Evolutionary conservation across 441 rosid species (phyloP), one percentile per base, ranked within the genome.

Genomic region (Erodium moschatum): DNA sequence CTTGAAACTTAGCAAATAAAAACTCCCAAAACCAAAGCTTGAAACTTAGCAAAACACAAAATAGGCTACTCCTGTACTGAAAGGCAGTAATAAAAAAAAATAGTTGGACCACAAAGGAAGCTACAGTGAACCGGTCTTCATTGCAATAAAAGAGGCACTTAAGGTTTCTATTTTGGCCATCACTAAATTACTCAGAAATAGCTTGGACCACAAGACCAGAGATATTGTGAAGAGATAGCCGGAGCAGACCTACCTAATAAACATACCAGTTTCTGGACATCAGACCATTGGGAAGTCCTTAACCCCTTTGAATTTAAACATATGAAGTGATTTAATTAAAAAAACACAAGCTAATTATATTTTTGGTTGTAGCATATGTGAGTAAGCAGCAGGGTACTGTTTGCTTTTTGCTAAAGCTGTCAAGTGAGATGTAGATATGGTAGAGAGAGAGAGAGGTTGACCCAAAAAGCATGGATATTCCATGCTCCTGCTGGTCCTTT

Each of bases 381-480:
- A 46, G 52, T 10, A 46, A 52, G 3, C 31, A 29, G 4, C 11
- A 56, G 62, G 66, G 20, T 16, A 54, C 33, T 66, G 20, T 67
- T 40, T 62, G 71, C 46, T 61, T 58, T 61, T 31, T 31, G 44
- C 40, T 27, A 65, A 68, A 64, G 76, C 61, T 61, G 72, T 65
- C 77, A 70, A 70, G 74, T 69, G 80, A 73, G 69, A 56, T 54
- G 3, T 29, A 29, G 31, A 29, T 29, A 29, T 29, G 31, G 31
- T 29, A 29, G 31, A 29, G 31, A 29, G 31, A 29, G 31, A 29
- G 31, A 29, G 31, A 29, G 20, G 72, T 38, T 68, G 75, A 70
- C 72, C 68, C 13, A 52, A 72, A 67, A 75, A 58, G 71, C 70
- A 48, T 19, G 69, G 78, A 74, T 64, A 78, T 68, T 73, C 71